These are phyloP conservation scores for Sporopachydermia lactativora DNA, from an alignment of 805 yeast species.

Conservation along the genomic window DNA sequence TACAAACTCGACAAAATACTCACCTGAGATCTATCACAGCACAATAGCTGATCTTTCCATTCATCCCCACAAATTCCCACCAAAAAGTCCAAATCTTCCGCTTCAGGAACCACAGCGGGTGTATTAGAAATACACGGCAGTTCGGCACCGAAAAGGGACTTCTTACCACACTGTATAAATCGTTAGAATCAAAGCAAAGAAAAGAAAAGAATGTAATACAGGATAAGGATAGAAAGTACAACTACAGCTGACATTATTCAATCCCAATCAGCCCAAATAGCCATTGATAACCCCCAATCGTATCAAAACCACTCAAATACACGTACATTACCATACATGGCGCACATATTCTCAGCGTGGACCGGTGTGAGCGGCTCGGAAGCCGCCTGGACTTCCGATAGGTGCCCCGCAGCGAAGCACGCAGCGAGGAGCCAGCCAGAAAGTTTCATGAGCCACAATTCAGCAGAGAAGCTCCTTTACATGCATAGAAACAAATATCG, in stretches of 20 bases:
- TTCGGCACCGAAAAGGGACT: constrained; percentile 59
- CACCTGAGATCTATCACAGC: constrained; percentile 62
- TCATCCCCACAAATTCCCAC: constrained; percentile 58
- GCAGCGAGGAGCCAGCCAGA: too few species aligned
- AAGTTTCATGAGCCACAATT: too few species aligned
- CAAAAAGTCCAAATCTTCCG: constrained; percentile 30
- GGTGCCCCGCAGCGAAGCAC: too few species aligned
- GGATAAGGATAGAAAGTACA: too few species aligned
- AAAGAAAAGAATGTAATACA: too few species aligned
- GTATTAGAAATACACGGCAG: constrained; percentile 63
- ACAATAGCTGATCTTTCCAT: constrained; percentile 39
- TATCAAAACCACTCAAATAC: neutral
- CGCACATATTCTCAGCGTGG: constrained; percentile 33
- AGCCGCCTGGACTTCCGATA: too few species aligned
- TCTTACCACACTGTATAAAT: constrained; percentile 54
- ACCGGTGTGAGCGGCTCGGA: constrained; percentile 10
- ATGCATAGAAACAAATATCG: too few species aligned
- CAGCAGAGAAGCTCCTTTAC: too few species aligned
- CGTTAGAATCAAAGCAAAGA: neutral
- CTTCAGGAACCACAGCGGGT: constrained; percentile 31
- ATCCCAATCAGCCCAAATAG: neutral
- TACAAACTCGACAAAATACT: neutral
- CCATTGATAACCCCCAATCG: constrained; percentile 4
- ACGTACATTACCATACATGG: constrained; percentile 33
- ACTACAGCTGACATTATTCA: neutral